Percentiles rank a stretch among this genome's conserved stretches.
These are phyloP conservation scores for Starmerella sirachaensis DNA, from an alignment of 805 yeast species.

Conservation along the genomic window DNA sequence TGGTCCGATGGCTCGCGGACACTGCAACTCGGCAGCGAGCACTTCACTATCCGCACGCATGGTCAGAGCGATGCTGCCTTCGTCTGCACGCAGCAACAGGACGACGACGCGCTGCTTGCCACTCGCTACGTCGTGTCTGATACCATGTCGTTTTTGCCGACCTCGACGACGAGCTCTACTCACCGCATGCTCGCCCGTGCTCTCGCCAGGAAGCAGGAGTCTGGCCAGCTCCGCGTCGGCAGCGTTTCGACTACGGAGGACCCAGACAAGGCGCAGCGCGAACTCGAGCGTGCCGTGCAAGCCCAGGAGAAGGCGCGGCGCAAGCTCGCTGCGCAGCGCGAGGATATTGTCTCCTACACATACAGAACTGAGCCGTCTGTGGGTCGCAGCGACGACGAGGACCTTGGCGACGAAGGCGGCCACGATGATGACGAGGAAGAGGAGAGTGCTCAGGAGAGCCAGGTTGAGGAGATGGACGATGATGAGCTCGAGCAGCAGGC, in stretches of 20 bases:
- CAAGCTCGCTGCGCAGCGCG: constrained; percentile 32
- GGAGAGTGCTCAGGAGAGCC: constrained; percentile 15
- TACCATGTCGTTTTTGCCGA: constrained; percentile 67
- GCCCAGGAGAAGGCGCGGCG: constrained; percentile 31
- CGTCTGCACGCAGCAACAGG: constrained; percentile 56
- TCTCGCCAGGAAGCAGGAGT: constrained; percentile 26
- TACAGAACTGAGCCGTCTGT: constrained; percentile 10
- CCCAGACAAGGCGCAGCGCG: constrained; percentile 36
- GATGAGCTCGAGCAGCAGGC: constrained; percentile 21
- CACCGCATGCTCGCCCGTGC: constrained; percentile 59
- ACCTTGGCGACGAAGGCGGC: constrained; percentile 15
- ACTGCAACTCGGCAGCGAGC: constrained; percentile 73
- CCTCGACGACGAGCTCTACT: constrained; percentile 76
- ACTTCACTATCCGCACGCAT: constrained; percentile 51
- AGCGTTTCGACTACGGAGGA: constrained; percentile 32
- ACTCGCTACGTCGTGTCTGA: constrained; percentile 54
- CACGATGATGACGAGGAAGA: constrained; percentile 12
- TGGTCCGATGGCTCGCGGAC: constrained; percentile 93
- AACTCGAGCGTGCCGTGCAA: constrained; percentile 32
- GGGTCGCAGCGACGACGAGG: constrained; percentile 13
- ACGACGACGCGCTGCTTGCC: constrained; percentile 56
- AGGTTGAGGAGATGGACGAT: constrained; percentile 19
- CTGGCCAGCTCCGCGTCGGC: constrained; percentile 26
- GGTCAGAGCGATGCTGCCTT: constrained; percentile 47
- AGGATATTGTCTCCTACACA: constrained; percentile 20